A percentile compares a stretch with the other conserved stretches of the same genome.
phyloP scores from a whole-genome alignment of 371 early-diverging fungal genomes.

The Zopfochytrium polystomum region DNA sequence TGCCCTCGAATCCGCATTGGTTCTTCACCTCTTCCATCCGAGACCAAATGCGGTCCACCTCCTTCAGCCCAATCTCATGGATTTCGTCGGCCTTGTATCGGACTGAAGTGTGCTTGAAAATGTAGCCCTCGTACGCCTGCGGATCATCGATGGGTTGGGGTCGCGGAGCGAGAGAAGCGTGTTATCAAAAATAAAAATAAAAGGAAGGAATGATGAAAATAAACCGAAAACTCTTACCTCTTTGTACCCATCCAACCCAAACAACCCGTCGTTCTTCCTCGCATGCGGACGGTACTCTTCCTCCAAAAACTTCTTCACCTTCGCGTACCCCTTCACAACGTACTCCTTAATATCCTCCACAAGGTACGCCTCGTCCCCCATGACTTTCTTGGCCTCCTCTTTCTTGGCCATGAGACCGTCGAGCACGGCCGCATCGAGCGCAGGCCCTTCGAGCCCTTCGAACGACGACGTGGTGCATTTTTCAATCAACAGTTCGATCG shows the following conservation, averaged over 20 bases:
- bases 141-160: too few relatives aligned
- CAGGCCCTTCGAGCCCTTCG: too few relatives aligned
- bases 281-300: constrained; percentile 42
- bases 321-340: constrained; percentile 29
- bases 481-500: too few relatives aligned
- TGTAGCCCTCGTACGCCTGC: constrained; percentile 24
- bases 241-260: too few relatives aligned
- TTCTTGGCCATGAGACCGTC: constrained; percentile 14
- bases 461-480: too few relatives aligned
- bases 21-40: too few relatives aligned
- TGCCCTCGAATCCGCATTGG: constrained; percentile 37
- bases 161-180: too few relatives aligned
- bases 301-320: constrained; percentile 30
- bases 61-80: constrained; percentile 36
- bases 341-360: constrained; percentile 22
- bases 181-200: not conserved
- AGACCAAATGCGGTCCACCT: constrained; percentile 17
- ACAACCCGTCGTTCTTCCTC: constrained; percentile 29
- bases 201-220: too few relatives aligned
- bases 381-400: too few relatives aligned
- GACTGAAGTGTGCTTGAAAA: constrained; percentile 28
- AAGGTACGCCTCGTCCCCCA: too few relatives aligned
- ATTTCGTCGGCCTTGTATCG: constrained; percentile 35
- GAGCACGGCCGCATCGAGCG: constrained; percentile 17
- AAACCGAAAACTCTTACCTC: constrained; percentile 7